Evolutionary conservation across 148 eudicot species (phyloP), one percentile per base, ranked within the genome.

Genomic region (Silene conica): DNA sequence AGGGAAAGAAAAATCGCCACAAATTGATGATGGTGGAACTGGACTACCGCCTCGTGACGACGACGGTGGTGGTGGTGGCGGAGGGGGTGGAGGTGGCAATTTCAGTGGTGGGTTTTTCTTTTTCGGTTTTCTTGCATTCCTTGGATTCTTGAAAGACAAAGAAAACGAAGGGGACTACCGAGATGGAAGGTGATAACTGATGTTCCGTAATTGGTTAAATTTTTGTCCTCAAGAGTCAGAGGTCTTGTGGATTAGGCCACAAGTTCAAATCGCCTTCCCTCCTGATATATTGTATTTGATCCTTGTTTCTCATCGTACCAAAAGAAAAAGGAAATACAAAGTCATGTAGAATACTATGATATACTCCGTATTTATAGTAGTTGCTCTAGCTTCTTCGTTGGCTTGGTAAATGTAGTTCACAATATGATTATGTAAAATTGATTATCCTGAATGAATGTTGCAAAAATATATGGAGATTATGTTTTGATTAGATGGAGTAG

Each of bases 1-100:
- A 79, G 82, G 73, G 50, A 71, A 69, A 74, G 83, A 81, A 22
- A 81, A 77, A 45, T 77, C 83, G 8, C 83, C 83, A 56, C 72
- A 41, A 48, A 74, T 81, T 74, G 83, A 81, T 65, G 83, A 81
- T 59, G 83, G 83, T 54, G 83, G 83, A 56, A 73, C 75, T 20
- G 83, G 83, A 23, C 71, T 81, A 41, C 83, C 83, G 4, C 83
- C 83, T 26, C 74, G 83, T 63, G 83, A 81, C 63, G 83, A 77
- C 46, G 83, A 64, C 15, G 80, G 80, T 25, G 83, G 76, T 7
- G 83, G 83, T 0, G 83, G 83, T 0, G 83, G 83, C 0, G 83
- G 80, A n/a, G 83, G 80, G 45, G 83, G 80, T 56, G 83, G 83
- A 28, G 83, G 83, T 15, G 83, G 80, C 15, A 74, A 74, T 28